Evolutionary conservation across 495 filamentous ascomycete species (phyloP).

Genomic region (Beverwykella pulmonaria): DNA sequence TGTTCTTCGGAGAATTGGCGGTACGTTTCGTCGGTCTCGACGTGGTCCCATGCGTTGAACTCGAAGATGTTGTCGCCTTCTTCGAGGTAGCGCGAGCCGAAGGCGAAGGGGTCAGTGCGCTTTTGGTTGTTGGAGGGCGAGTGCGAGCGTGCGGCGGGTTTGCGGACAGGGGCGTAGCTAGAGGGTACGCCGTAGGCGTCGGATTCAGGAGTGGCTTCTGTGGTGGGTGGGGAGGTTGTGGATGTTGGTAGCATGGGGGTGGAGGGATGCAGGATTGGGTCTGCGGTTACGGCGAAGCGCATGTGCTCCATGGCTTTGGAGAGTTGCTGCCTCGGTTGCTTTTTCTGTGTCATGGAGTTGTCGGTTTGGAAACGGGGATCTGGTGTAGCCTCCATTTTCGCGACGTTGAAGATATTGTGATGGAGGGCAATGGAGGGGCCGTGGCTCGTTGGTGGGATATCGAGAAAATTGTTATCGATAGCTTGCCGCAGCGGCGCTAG

Average conservation of each 20-base stretch:
- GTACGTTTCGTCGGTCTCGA: constrained; percentile 82
- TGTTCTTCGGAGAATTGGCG: constrained; percentile 78
- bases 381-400: constrained; percentile 2
- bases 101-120: constrained; percentile 87
- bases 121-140: constrained; percentile 68
- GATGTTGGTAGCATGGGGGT: neutral
- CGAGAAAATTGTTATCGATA: constrained; percentile 20
- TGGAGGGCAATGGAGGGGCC: neutral
- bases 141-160: constrained; percentile 53
- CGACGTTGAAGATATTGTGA: neutral
- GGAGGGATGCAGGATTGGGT: constrained; percentile 26
- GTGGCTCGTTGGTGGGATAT: neutral
- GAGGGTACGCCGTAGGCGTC: constrained; percentile 54
- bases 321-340: constrained; percentile 41
- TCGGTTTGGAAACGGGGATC: constrained; percentile 23
- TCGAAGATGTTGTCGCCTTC: constrained; percentile 84
- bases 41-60: constrained; percentile 99
- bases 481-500: neutral
- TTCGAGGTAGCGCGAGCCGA: constrained; percentile 84
- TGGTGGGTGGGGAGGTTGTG: constrained; percentile 25
- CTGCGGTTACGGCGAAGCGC: constrained; percentile 46
- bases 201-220: constrained; percentile 18
- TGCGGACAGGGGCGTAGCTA: constrained; percentile 45
- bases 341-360: constrained; percentile 25
- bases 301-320: constrained; percentile 51